These are phyloP conservation scores for Botrytis pseudocinerea DNA, from an alignment of 2,329 filamentous ascomycete genomes.

Conservation along the genomic window DNA sequence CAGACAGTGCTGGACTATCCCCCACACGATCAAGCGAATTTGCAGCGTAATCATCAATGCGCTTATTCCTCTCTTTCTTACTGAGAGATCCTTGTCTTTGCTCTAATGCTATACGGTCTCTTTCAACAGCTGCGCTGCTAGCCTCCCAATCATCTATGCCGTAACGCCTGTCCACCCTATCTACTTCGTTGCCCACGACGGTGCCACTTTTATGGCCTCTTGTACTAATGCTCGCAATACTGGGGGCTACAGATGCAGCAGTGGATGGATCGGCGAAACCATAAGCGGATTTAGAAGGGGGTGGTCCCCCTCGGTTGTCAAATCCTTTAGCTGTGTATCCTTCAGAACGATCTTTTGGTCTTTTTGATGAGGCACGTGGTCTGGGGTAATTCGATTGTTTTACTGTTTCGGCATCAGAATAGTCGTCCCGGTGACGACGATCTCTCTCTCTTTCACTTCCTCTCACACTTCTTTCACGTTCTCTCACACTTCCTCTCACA, in stretches of 20 bases:
- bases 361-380: background rate
- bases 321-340: background rate
- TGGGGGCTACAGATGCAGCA: background rate
- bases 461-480: background rate
- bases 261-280: background rate
- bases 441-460: too few relatives aligned
- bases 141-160: background rate
- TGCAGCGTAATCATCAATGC: background rate
- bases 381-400: background rate
- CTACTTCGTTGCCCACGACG: background rate
- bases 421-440: background rate
- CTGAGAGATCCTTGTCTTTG: background rate
- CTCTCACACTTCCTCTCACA: background rate
- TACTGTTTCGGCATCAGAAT: background rate
- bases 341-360: background rate
- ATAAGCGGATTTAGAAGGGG: background rate
- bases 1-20: background rate
- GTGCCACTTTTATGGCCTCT: background rate
- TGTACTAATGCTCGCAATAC: background rate
- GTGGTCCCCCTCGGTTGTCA: background rate
- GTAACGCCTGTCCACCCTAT: too few relatives aligned
- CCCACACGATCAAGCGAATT: background rate
- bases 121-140: background rate
- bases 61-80: fast-evolving
- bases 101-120: fast-evolving